Base-by-base conservation (phyloP, 164 flowering plant genomes). In the Magnolia kwangsiensis region DNA sequence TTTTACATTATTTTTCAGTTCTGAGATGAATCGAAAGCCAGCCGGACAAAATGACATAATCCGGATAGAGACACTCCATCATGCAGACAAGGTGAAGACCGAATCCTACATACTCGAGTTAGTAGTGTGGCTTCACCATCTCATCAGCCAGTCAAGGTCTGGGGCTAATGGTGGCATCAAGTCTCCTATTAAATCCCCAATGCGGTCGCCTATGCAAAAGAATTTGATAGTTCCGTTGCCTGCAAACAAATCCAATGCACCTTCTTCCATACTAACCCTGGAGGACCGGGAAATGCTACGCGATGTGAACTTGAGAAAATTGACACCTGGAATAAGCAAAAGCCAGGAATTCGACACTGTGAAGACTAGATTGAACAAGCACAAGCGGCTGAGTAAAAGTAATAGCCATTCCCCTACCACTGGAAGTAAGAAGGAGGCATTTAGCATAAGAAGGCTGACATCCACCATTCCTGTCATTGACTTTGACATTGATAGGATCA, bases 271-370 rank as follows among this genome's bases (percentile, higher is more conserved):
- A 50, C 79, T 95, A 49, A 84, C 97, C 0, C 29, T 80, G 7
- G 98, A 95, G 84, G 98, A 93, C 83, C 91, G 83, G 69, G 90
- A 89, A 83, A 90, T 95, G 96, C 90, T 95, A 76, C 86, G 87
- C 2, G 90, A 87, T 63, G 97, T 92, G 49, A 85, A 84, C 51
- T 93, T 86, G 77, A 78, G 95, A 80, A 93, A 89, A 79, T 85
- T 87, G 76, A 90, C 95, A 0, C 98, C 97, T 1, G 97, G 97
- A 29, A 91, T 95, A 50, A 95, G 98, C 67, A 95, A 93, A 81
- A 91, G 97, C 74, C 98, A 95, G 80, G 98, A 95, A 78, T 90
- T 95, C 24, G 90, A 85, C 74, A 87, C 90, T 21, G 87, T 84
- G n/a, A 91, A 80, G 82, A 80, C 81, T 9, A 81, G 76, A 13